A percentile compares a stretch with the other conserved stretches of the same genome.
These are phyloP conservation scores for Rubia peregrina DNA, from an alignment of 305 asterid species.

Conservation along the genomic window DNA sequence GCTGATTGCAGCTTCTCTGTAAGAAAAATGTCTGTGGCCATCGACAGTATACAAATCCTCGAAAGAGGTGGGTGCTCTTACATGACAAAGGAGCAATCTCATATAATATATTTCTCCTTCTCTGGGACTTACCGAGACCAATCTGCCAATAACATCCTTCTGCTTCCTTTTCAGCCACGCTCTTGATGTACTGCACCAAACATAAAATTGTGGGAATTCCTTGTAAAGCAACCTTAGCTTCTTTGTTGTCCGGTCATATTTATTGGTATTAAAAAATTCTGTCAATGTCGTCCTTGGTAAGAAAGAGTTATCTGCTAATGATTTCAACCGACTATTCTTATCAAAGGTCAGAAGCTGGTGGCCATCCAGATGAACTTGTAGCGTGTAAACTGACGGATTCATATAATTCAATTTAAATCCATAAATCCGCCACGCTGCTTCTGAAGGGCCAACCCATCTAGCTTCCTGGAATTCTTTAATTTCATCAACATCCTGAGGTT, in stretches of 20 bases:
- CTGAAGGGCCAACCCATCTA: neutral
- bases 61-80: neutral
- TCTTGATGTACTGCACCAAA: neutral
- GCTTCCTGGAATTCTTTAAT: neutral
- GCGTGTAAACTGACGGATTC: neutral
- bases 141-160: neutral
- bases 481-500: neutral
- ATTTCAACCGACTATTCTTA: neutral
- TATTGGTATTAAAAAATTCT: neutral
- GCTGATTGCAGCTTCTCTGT: neutral
- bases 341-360: neutral
- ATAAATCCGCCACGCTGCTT: neutral
- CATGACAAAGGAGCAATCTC: neutral
- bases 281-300: neutral
- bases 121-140: neutral
- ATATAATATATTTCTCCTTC: constrained; percentile 9
- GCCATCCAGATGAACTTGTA: neutral
- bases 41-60: neutral
- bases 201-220: neutral
- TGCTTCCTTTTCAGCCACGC: neutral
- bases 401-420: neutral
- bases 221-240: neutral
- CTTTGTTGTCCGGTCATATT: neutral
- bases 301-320: neutral
- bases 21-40: neutral